Evolutionary conservation across 306 rosid genomes (phyloP).

Genomic region (Vicia sativa): DNA sequence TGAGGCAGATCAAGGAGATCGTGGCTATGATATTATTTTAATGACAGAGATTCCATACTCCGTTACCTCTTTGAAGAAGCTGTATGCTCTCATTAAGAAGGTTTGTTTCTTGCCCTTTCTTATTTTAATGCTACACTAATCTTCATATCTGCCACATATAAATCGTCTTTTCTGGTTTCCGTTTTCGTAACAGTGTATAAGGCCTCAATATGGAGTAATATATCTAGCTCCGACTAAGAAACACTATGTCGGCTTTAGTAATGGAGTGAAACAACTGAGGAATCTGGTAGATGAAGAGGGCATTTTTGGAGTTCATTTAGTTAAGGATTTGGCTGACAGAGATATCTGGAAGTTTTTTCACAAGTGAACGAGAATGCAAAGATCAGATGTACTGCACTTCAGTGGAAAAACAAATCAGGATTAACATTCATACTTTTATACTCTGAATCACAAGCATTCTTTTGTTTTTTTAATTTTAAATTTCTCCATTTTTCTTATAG

Average conservation of each 20-base stretch:
- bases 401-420: not conserved
- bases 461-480: constrained; percentile 37
- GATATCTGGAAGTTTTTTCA: constrained; percentile 94
- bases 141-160: constrained; percentile 8
- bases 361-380: constrained; percentile 55
- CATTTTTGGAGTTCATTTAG: constrained; percentile 83
- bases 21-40: constrained; percentile 89
- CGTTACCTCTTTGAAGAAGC: constrained; percentile 66
- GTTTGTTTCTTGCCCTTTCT: constrained; percentile 48
- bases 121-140: constrained; percentile 6
- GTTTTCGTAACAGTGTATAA: constrained; percentile 67
- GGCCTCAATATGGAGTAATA: constrained; percentile 92
- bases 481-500: constrained; percentile 36
- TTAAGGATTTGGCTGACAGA: constrained; percentile 89
- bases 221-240: constrained; percentile 84
- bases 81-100: constrained; percentile 74
- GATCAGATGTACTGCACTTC: constrained; percentile 25
- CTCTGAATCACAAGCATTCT: constrained; percentile 48
- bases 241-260: constrained; percentile 79
- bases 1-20: constrained; percentile 73
- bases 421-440: constrained; percentile 39
- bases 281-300: constrained; percentile 88
- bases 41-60: constrained; percentile 85
- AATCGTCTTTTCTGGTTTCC: constrained; percentile 26
- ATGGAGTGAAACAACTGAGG: constrained; percentile 73